Percentiles rank a stretch among this genome's conserved stretches.
These are phyloP conservation scores for Candida smagusa DNA, from an alignment of 1,139 yeast species.

Conservation along the genomic window DNA sequence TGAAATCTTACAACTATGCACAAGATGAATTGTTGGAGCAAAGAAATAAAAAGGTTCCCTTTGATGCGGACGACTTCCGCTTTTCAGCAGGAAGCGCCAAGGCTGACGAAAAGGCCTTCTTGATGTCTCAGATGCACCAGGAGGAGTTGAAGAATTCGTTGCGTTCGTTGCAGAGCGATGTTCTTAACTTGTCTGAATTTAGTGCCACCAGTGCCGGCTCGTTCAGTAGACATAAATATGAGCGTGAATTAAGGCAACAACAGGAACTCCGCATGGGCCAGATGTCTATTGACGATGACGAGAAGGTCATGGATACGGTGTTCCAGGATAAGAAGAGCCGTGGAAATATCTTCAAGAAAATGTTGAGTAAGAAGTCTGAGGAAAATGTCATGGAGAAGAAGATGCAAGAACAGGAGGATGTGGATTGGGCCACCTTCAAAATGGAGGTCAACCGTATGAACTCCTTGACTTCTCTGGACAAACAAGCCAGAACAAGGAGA, in stretches of 20 bases:
- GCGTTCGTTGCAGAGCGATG: slow-evolving; percentile 47
- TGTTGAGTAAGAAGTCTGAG: slow-evolving; percentile 37
- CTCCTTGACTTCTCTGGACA: slow-evolving; percentile 67
- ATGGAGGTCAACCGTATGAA: slow-evolving; percentile 71
- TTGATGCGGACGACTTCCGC: slow-evolving; percentile 39
- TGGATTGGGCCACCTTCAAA: slow-evolving; percentile 42
- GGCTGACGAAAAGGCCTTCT: slow-evolving; percentile 30
- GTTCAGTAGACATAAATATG: slow-evolving; percentile 65
- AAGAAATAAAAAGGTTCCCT: slow-evolving; percentile 22
- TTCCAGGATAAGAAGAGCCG: slow-evolving; percentile 47
- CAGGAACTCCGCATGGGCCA: slow-evolving; percentile 22
- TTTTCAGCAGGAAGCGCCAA: slow-evolving; percentile 24
- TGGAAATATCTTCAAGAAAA: slow-evolving; percentile 53
- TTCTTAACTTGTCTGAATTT: slow-evolving; percentile 55
- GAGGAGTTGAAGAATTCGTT: slow-evolving; percentile 42
- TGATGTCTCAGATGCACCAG: slow-evolving; percentile 31
- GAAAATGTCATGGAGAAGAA: slow-evolving; percentile 32
- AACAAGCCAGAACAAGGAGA: slow-evolving; percentile 63
- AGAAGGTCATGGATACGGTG: slow-evolving; percentile 37
- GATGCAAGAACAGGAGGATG: slow-evolving; percentile 29
- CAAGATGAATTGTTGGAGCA: slow-evolving; percentile 9
- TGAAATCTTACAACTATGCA: slow-evolving; percentile 9
- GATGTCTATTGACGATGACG: slow-evolving; percentile 20
- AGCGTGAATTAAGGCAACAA: slow-evolving; percentile 31
- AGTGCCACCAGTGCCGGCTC: slow-evolving; percentile 93